Percentiles rank a stretch among this genome's conserved stretches.
Conservation (phyloP, 2,329 filamentous ascomycete species). For the Trichoderma sp. region DNA sequence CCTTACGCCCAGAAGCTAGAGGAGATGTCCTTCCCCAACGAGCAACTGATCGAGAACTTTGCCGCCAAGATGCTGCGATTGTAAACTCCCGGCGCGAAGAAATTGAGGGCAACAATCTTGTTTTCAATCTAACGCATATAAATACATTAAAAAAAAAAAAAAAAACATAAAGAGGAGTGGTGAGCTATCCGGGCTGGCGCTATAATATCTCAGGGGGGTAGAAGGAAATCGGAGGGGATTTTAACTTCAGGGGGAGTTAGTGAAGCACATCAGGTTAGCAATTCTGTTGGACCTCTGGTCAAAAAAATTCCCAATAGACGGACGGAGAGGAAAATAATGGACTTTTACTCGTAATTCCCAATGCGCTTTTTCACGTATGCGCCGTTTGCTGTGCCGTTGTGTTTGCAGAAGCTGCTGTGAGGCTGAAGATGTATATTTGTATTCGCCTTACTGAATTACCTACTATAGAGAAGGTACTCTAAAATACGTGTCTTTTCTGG, state of each 20-base stretch:
- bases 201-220: conserved; percentile 7
- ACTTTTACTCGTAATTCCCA: conserved; percentile 41
- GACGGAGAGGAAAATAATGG: conserved; percentile 31
- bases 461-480: background rate
- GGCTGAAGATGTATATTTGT: background rate
- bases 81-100: conserved; percentile 41
- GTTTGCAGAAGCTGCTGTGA: background rate
- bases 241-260: background rate
- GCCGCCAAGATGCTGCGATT: conserved; percentile 84
- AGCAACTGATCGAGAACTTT: conserved; percentile 81
- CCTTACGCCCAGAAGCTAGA: conserved; percentile 92
- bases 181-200: background rate
- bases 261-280: conserved; percentile 21
- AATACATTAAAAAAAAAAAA: background rate
- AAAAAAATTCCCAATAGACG: conserved; percentile 36
- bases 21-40: conserved; percentile 91
- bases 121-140: background rate
- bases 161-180: background rate
- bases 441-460: background rate
- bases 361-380: conserved; percentile 38
- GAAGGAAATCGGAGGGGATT: conserved; percentile 1
- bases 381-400: conserved; percentile 24
- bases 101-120: background rate
- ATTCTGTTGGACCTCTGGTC: conserved; percentile 24
- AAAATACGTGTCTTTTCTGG: background rate